Conservation (phyloP, 257 asterid species). For the Linaria vulgaris region DNA sequence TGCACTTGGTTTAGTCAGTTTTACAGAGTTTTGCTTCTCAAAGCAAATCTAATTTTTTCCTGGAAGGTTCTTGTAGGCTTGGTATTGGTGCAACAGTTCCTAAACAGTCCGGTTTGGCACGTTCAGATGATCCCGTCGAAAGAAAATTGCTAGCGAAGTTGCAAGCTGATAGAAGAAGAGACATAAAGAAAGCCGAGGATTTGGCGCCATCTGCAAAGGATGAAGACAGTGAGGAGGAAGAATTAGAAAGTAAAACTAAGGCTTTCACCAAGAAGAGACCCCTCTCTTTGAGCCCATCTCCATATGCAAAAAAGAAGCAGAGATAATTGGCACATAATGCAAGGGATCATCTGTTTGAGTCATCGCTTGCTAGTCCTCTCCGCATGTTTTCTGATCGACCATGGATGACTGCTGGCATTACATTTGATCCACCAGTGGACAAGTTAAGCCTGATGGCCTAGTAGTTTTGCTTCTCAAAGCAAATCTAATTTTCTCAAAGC, state of each 20-base stretch:
- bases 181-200: conserved; percentile 37
- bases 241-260: conserved; percentile 63
- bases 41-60: conserved; percentile 14
- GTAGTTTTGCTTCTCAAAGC: too few relatives aligned
- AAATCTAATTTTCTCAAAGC: conserved; percentile 41
- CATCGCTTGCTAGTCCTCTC: background rate
- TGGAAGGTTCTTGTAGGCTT: conserved; percentile 48
- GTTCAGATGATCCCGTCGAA: conserved; percentile 55
- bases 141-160: conserved; percentile 60
- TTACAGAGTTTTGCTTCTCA: conserved; percentile 13
- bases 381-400: background rate
- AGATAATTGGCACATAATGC: conserved; percentile 23
- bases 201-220: conserved; percentile 34
- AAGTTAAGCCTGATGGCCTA: background rate
- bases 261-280: conserved; percentile 71
- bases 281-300: conserved; percentile 22
- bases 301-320: conserved; percentile 39
- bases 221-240: conserved; percentile 72
- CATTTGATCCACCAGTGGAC: background rate
- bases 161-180: conserved; percentile 46
- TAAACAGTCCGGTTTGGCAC: conserved; percentile 38
- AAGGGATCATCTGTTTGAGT: too few relatives aligned
- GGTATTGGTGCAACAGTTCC: conserved; percentile 88
- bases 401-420: too few relatives aligned
- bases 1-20: conserved; percentile 13